A percentile compares a stretch with the other conserved stretches of the same genome.
Conservation (phyloP, 2,329 filamentous ascomycete species). For the Pseudogymnoascus sp. region DNA sequence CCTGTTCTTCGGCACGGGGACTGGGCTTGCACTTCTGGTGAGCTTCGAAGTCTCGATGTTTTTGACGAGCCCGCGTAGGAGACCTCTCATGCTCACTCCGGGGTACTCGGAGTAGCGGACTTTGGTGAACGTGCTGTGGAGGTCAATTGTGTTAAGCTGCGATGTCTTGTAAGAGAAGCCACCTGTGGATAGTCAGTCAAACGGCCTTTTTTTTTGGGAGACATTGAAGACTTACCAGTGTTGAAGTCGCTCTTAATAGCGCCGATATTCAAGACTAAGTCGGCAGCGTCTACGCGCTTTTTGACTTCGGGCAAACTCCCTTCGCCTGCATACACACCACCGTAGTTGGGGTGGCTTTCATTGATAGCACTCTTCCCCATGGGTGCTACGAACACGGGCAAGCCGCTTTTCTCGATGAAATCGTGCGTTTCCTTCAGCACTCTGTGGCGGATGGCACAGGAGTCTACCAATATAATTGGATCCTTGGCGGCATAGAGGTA, state of each 20-base stretch:
- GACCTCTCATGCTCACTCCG: slow-evolving; percentile 67
- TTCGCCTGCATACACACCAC: slow-evolving; percentile 77
- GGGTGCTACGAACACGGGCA: slow-evolving; percentile 80
- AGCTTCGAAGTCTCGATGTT: slow-evolving; percentile 51
- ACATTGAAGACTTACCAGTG: slow-evolving; percentile 34
- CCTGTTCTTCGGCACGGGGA: slow-evolving; percentile 47
- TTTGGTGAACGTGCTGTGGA: slow-evolving; percentile 65
- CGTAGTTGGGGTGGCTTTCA: slow-evolving; percentile 66
- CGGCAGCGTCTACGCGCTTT: slow-evolving; percentile 57
- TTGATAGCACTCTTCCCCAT: slow-evolving; percentile 84
- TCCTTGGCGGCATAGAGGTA: slow-evolving; percentile 64
- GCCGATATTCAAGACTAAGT: slow-evolving; percentile 64
- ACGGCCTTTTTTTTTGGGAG: too few relatives aligned
- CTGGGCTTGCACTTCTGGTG: slow-evolving; percentile 31
- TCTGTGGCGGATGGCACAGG: slow-evolving; percentile 70
- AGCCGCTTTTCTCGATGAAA: slow-evolving; percentile 61
- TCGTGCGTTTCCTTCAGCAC: slow-evolving; percentile 65
- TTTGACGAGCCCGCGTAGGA: slow-evolving; percentile 62
- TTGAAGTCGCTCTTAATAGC: slow-evolving; percentile 70
- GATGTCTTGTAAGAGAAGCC: slow-evolving; percentile 75
- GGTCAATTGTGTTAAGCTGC: slow-evolving; percentile 69
- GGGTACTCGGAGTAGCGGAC: slow-evolving; percentile 76
- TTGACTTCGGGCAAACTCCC: slow-evolving; percentile 60
- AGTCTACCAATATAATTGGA: slow-evolving; percentile 74
- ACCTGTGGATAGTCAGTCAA: slow-evolving; percentile 29